These are phyloP conservation scores for Tricholoma terreum DNA, from an alignment of 768 basidiomycete species.

Conservation along the genomic window DNA sequence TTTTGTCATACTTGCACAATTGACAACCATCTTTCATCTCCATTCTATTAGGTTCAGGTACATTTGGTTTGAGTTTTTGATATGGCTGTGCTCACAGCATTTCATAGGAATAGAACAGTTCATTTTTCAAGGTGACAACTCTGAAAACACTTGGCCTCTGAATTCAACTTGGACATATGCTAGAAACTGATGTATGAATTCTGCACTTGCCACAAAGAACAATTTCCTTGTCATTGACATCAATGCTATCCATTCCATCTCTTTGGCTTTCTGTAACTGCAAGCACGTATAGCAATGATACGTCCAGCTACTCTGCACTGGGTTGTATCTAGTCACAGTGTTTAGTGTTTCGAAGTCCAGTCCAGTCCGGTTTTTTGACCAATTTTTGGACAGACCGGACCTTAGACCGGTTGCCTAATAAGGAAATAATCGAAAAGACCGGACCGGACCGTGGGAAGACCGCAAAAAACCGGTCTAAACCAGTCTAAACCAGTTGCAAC, in stretches of 20 bases:
- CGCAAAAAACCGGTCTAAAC: too few relatives aligned
- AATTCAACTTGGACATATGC: neutral
- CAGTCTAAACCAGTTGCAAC: too few relatives aligned
- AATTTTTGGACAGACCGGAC: too few relatives aligned
- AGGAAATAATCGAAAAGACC: too few relatives aligned
- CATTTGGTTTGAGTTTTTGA: neutral
- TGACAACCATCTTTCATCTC: neutral
- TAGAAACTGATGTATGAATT: neutral
- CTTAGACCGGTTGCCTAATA: too few relatives aligned
- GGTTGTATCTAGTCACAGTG: conserved; percentile 10
- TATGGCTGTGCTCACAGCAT: neutral
- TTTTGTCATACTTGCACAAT: neutral
- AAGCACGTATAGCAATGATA: neutral
- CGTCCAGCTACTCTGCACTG: conserved; percentile 6
- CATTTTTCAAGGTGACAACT: neutral
- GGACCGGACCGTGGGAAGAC: too few relatives aligned
- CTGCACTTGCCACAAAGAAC: neutral
- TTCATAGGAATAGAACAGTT: conserved; percentile 1
- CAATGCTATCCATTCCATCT: neutral
- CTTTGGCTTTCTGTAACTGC: neutral
- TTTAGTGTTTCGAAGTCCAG: too few relatives aligned
- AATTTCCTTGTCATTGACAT: neutral
- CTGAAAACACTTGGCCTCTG: neutral
- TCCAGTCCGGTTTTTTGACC: too few relatives aligned
- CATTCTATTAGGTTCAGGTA: neutral